Conservation (phyloP, 2,329 filamentous ascomycete genomes). For the Colletotrichum simmondsii region DNA sequence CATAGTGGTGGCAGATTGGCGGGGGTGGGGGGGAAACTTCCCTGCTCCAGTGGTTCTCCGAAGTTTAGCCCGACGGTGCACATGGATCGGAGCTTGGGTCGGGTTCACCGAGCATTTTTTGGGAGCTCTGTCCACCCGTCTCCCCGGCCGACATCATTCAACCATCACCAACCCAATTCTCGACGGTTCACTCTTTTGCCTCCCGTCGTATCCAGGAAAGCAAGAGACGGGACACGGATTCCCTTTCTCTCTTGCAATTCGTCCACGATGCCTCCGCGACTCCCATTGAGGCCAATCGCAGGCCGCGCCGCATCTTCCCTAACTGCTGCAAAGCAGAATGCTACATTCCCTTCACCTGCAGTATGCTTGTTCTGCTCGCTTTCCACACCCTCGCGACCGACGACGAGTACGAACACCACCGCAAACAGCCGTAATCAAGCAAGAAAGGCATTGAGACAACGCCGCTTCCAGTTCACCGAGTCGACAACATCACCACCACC, state of each 20-base stretch:
- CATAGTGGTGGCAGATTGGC: conserved; percentile 14
- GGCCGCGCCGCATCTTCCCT: conserved; percentile 32
- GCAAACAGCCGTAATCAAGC: neutral
- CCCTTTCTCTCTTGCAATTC: neutral
- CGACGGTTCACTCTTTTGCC: neutral
- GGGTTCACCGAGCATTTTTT: conserved; percentile 10
- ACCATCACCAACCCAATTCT: neutral
- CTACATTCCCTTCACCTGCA: conserved; percentile 24
- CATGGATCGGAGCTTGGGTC: conserved; percentile 18
- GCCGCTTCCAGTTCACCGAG: conserved; percentile 26
- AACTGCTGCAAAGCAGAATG: conserved; percentile 7
- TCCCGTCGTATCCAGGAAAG: neutral
- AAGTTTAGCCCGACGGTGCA: conserved; percentile 24
- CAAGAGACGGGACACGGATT: neutral
- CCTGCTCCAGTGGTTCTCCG: conserved; percentile 8
- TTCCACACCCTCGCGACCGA: conserved; percentile 7
- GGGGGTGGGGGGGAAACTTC: conserved; percentile 9
- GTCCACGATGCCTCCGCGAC: conserved; percentile 42
- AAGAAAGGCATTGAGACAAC: neutral
- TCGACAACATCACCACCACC: neutral
- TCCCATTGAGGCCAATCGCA: conserved; percentile 42
- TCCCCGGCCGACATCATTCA: neutral
- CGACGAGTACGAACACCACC: neutral
- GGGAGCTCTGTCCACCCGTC: conserved; percentile 27
- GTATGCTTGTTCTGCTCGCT: conserved; percentile 37